A percentile compares a stretch with the other conserved stretches of the same genome.
Evolutionary conservation across 2,329 filamentous ascomycete genomes (phyloP).

Genomic region (Colletotrichum neosansevieriae): DNA sequence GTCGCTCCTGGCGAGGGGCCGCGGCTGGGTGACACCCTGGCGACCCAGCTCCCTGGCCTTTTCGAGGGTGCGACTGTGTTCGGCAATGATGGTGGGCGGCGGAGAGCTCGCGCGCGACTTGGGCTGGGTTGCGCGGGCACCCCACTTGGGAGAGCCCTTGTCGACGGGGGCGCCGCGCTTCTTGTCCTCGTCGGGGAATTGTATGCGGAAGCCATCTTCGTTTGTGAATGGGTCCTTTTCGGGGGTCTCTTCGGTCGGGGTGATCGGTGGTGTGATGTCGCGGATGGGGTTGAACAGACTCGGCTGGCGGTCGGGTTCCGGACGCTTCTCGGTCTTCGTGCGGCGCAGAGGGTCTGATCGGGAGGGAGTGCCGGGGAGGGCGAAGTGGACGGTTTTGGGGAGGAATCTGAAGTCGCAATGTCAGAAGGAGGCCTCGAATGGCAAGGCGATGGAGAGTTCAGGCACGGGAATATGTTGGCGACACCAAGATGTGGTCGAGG

Average conservation of each 20-base stretch:
- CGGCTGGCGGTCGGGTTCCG: conserved; percentile 54
- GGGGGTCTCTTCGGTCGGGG: conserved; percentile 61
- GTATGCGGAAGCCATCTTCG: conserved; percentile 68
- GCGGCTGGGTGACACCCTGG: conserved; percentile 69
- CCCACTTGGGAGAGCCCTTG: conserved; percentile 82
- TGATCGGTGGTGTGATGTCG: conserved; percentile 67
- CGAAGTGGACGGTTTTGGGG: conserved; percentile 92
- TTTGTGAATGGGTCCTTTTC: conserved; percentile 66
- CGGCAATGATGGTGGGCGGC: conserved; percentile 80
- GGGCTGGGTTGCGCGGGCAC: conserved; percentile 80
- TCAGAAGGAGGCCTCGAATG: conserved; percentile 13
- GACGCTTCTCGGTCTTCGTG: conserved; percentile 39
- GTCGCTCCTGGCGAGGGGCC: conserved; percentile 64
- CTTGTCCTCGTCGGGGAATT: conserved; percentile 61
- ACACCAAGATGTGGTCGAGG: not conserved
- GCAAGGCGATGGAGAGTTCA: not conserved
- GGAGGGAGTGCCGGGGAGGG: conserved; percentile 68
- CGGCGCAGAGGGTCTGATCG: conserved; percentile 48
- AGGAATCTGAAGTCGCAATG: conserved; percentile 74
- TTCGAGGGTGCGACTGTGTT: conserved; percentile 69
- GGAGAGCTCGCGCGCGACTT: conserved; percentile 79
- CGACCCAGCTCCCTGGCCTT: conserved; percentile 70
- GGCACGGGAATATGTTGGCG: not conserved
- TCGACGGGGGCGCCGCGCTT: conserved; percentile 76
- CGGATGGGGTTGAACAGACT: conserved; percentile 65